Evolutionary conservation across 257 asterid species (phyloP), one percentile per base, ranked within the genome.

Genomic region (Capsicum chinense): DNA sequence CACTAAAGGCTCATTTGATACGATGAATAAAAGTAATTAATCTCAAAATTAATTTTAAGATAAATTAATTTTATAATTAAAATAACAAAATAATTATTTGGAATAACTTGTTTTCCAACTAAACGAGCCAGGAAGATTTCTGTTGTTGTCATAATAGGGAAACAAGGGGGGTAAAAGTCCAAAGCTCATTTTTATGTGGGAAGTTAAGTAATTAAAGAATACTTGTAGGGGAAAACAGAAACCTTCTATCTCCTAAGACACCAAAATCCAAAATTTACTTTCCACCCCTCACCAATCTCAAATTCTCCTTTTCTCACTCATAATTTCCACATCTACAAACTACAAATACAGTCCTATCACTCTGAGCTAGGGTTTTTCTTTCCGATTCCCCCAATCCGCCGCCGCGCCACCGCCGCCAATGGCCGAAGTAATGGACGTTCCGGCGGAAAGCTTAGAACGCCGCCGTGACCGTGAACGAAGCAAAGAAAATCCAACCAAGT

Each of bases 391-490:
- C 58, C 33, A 26, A 26, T 7, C 84, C 16, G 47, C 84, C 60
- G n/a, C 47, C 64, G 56, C 83, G 82, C 6, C 48, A 44, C 83
- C 81, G 79, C 83, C 66, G 7, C 63, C 76, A 69, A 92, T 92
- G 95, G 90, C 95, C 44, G 95, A 92, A 80, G 91, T 80, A 54
- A 44, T 88, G 64, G 86, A 56, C 83, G 90, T 87, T 80, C 19
- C 86, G 35, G 90, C 84, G 21, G 93, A 90, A 42, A 86, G 71
- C 85, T 79, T 74, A 66, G 93, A 88, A 79, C 84, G 16, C 56
- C 89, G 82, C 74, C 80, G 78, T 1, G 92, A 90, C 79, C 80
- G 78, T 1, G 92, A 90, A 42, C 79, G 79, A 74, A 85, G 79
- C 60, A 82, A 37, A 71, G 83, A 84, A 39, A 83, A 56, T 80